Percentiles rank a stretch among this genome's conserved stretches.
Evolutionary conservation across 2,329 filamentous ascomycete genomes (phyloP).

Genomic region (Fusarium solani-melongenae): DNA sequence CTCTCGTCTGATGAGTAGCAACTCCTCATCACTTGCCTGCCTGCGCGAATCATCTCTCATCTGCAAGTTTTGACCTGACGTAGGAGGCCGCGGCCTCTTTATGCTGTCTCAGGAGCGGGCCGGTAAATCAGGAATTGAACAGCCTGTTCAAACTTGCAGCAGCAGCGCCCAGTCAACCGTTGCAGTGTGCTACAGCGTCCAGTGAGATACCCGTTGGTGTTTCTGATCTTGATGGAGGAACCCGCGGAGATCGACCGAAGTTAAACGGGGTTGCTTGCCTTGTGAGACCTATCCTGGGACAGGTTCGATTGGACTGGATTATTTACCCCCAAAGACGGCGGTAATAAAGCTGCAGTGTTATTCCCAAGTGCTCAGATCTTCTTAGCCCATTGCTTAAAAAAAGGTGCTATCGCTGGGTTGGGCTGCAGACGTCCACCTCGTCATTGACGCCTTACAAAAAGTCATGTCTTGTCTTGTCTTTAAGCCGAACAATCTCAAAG

Average conservation of each 20-base stretch:
- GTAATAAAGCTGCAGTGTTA: background rate
- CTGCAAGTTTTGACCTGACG: slow-evolving; percentile 2
- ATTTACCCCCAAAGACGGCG: background rate
- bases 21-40: background rate
- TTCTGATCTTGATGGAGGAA: background rate
- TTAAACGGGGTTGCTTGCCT: background rate
- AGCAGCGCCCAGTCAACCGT: background rate
- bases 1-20: background rate
- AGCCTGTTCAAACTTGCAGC: background rate
- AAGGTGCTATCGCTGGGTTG: background rate
- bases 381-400: background rate
- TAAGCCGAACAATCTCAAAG: background rate
- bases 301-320: background rate
- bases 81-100: background rate
- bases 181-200: background rate
- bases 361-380: background rate
- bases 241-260: background rate
- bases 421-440: background rate
- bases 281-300: background rate
- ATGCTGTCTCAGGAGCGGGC: slow-evolving; percentile 12
- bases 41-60: background rate
- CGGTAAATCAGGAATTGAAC: background rate
- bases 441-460: slow-evolving; percentile 22
- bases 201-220: background rate
- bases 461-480: background rate